These are phyloP conservation scores for Coemansia umbellata DNA, from an alignment of 192 early-diverging fungal species.

Conservation along the genomic window DNA sequence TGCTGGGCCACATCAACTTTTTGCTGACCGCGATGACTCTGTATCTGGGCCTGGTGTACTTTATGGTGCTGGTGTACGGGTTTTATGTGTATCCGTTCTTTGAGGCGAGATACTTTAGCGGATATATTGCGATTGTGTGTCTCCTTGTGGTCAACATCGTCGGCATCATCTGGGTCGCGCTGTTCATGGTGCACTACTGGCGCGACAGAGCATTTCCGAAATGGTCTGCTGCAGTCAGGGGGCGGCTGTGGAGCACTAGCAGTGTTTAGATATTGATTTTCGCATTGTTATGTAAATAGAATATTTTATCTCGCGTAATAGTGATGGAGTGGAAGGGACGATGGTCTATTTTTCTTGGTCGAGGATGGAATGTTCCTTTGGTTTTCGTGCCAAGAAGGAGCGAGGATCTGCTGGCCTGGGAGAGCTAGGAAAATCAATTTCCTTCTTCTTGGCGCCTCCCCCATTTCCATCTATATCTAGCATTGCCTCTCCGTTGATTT, in stretches of 20 bases:
- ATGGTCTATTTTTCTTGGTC: no score
- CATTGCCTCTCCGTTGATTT: no score
- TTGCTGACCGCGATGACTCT: conserved; percentile 11
- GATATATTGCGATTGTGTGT: conserved; percentile 30
- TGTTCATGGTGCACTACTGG: conserved; percentile 33
- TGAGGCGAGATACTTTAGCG: conserved; percentile 29
- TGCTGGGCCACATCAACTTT: conserved; percentile 10
- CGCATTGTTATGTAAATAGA: no score
- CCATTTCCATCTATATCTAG: no score
- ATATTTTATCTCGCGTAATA: no score
- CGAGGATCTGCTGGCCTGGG: no score
- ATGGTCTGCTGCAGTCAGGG: conserved; percentile 1
- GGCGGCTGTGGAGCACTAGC: background rate
- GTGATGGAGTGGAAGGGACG: no score
- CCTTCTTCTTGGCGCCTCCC: no score
- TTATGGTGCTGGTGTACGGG: conserved; percentile 43
- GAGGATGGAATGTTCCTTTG: no score
- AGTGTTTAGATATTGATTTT: no score
- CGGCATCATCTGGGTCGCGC: conserved; percentile 29
- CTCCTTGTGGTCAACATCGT: conserved; percentile 20
- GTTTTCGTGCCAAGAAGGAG: no score
- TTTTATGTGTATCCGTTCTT: conserved; percentile 52
- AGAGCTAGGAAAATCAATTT: no score
- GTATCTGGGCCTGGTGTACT: conserved; percentile 39
- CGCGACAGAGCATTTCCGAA: conserved; percentile 21